These are phyloP conservation scores for Dovyalis caffra DNA, from an alignment of 345 rosid genomes.

Conservation along the genomic window DNA sequence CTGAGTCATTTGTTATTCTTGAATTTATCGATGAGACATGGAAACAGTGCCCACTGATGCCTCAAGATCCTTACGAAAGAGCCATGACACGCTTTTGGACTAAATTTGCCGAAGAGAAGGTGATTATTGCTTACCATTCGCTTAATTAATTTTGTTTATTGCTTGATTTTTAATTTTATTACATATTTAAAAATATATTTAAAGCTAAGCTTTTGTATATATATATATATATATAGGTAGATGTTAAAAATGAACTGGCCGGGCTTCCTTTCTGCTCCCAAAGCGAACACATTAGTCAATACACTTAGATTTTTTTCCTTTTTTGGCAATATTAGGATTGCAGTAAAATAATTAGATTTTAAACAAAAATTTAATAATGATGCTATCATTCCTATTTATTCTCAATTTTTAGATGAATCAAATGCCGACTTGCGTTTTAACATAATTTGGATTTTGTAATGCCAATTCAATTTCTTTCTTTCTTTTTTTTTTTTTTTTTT, in stretches of 20 bases:
- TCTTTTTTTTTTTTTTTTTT: not conserved
- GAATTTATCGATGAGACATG: constrained; percentile 38
- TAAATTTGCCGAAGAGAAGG: constrained; percentile 32
- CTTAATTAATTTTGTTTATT: not conserved
- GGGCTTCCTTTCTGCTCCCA: no score
- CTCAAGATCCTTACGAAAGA: constrained; percentile 37
- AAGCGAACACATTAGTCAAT: no score
- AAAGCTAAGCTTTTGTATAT: no score
- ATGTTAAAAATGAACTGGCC: no score
- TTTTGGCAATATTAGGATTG: no score
- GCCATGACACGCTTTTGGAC: constrained; percentile 45
- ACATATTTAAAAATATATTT: no score
- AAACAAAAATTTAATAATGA: no score
- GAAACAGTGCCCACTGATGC: constrained; percentile 33
- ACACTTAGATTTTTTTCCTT: no score
- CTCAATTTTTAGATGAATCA: no score
- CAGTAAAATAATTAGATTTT: no score
- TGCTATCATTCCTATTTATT: no score
- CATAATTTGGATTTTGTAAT: not conserved
- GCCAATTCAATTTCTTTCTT: not conserved
- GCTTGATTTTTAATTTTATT: not conserved
- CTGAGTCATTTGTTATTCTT: constrained; percentile 22
- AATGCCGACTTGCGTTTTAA: not conserved
- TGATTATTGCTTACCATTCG: not conserved
- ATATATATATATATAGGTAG: no score